Evolutionary conservation across 2,329 filamentous ascomycete genomes (phyloP).

Genomic region (Penicillium frequentans): DNA sequence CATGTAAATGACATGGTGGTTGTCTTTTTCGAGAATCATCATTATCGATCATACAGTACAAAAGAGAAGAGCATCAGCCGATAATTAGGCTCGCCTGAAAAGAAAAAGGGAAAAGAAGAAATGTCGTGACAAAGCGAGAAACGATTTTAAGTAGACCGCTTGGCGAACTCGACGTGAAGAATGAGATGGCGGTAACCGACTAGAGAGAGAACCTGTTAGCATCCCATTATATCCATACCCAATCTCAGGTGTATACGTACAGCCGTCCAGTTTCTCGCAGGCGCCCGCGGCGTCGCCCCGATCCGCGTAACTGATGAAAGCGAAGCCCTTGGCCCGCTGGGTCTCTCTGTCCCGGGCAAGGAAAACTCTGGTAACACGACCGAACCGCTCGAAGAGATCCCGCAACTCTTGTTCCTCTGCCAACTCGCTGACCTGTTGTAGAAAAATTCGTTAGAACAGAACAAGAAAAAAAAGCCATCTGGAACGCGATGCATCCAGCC

Average conservation of each 20-base stretch:
- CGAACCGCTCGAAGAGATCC: conserved; percentile 97
- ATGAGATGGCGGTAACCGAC: conserved; percentile 55
- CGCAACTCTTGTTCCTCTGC: conserved; percentile 94
- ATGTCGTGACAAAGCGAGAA: conserved; percentile 31
- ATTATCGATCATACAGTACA: conserved; percentile 41
- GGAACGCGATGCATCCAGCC: neutral
- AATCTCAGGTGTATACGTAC: conserved; percentile 44
- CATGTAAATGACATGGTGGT: conserved; percentile 33
- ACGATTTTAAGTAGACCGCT: conserved; percentile 42
- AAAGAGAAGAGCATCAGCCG: conserved; percentile 32
- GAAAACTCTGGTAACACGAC: conserved; percentile 95
- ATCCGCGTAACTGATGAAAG: conserved; percentile 96
- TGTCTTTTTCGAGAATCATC: conserved; percentile 35
- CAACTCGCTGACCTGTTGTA: conserved; percentile 81
- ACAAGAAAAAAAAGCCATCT: conserved; percentile 3
- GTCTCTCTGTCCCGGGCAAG: conserved; percentile 97
- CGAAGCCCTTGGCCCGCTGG: conserved; percentile 94
- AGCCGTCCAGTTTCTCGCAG: conserved; percentile 97
- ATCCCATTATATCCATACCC: neutral
- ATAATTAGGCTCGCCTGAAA: conserved; percentile 32
- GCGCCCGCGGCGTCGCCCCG: conserved; percentile 85
- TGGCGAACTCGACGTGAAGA: conserved; percentile 54
- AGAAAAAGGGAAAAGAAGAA: conserved; percentile 24
- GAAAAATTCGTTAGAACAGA: conserved; percentile 1
- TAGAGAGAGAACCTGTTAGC: conserved; percentile 30